Conservation (phyloP, 2,329 filamentous ascomycete genomes). For the Aspergillus sp. region DNA sequence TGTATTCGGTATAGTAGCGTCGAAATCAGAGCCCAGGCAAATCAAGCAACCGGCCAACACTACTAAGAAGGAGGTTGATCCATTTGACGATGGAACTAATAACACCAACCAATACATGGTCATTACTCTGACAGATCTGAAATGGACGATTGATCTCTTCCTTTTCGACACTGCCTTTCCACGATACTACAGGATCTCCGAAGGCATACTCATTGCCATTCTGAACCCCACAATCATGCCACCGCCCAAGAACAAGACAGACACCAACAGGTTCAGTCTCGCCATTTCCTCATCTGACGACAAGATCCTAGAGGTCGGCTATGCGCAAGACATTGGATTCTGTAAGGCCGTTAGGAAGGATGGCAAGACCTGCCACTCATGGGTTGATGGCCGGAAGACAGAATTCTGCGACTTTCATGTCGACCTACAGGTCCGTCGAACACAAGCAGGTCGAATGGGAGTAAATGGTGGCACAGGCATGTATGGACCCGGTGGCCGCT, state of each 20-base stretch:
- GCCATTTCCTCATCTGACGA: constrained; percentile 85
- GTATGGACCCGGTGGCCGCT: constrained; percentile 43
- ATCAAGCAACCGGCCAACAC: constrained; percentile 50
- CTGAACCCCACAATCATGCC: constrained; percentile 91
- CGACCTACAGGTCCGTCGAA: constrained; percentile 75
- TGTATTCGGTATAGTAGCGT: constrained; percentile 81
- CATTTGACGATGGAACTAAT: constrained; percentile 57
- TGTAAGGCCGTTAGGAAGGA: constrained; percentile 86
- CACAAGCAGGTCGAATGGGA: constrained; percentile 70
- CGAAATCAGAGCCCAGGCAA: constrained; percentile 78
- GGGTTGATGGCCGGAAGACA: constrained; percentile 86
- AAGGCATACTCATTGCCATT: constrained; percentile 89
- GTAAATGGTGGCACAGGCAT: constrained; percentile 69
- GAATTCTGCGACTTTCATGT: constrained; percentile 93
- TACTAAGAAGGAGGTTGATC: constrained; percentile 46
- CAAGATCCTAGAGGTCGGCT: constrained; percentile 85
- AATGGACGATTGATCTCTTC: constrained; percentile 88
- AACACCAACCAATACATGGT: constrained; percentile 85
- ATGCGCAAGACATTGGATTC: constrained; percentile 79
- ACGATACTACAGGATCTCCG: constrained; percentile 88
- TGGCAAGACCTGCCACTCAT: constrained; percentile 74
- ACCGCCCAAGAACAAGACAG: constrained; percentile 71
- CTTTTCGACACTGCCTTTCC: constrained; percentile 90
- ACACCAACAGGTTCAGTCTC: constrained; percentile 82
- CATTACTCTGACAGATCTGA: constrained; percentile 80